phyloP scores from a whole-genome alignment of 2,329 filamentous ascomycete species.

The Helicocarpus griseus region DNA sequence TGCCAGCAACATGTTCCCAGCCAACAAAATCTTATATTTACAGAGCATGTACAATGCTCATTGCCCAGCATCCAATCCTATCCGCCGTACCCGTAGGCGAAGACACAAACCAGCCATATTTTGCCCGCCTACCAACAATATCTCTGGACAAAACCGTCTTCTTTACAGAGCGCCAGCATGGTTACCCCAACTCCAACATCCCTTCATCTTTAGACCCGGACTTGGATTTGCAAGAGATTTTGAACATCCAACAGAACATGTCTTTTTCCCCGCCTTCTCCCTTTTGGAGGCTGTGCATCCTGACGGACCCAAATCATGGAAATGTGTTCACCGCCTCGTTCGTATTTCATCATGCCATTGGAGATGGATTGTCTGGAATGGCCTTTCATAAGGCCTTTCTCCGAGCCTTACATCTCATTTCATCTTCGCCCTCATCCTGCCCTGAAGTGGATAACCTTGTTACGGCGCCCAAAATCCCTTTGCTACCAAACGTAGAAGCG shows the following conservation, averaged over 20 bases:
- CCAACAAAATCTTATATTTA: conserved; percentile 26
- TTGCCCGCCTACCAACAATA: conserved; percentile 35
- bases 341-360: conserved; percentile 40
- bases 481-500: conserved; percentile 34
- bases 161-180: conserved; percentile 22
- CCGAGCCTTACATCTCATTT: conserved; percentile 21
- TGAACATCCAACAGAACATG: conserved; percentile 34
- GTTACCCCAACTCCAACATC: background rate
- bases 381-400: conserved; percentile 38
- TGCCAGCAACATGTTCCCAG: conserved; percentile 18
- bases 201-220: conserved; percentile 21
- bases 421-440: conserved; percentile 3
- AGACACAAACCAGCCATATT: conserved; percentile 32
- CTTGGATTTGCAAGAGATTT: conserved; percentile 31
- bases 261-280: conserved; percentile 28
- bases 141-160: conserved; percentile 30
- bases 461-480: conserved; percentile 17
- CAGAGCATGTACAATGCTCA: conserved; percentile 26
- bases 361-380: conserved; percentile 37
- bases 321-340: conserved; percentile 35
- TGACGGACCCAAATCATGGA: conserved; percentile 17
- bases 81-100: conserved; percentile 35
- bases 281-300: conserved; percentile 37
- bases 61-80: conserved; percentile 34
- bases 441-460: conserved; percentile 14